phyloP scores from a whole-genome alignment of 2,329 filamentous ascomycete genomes.

The Botrytis squamosa region DNA sequence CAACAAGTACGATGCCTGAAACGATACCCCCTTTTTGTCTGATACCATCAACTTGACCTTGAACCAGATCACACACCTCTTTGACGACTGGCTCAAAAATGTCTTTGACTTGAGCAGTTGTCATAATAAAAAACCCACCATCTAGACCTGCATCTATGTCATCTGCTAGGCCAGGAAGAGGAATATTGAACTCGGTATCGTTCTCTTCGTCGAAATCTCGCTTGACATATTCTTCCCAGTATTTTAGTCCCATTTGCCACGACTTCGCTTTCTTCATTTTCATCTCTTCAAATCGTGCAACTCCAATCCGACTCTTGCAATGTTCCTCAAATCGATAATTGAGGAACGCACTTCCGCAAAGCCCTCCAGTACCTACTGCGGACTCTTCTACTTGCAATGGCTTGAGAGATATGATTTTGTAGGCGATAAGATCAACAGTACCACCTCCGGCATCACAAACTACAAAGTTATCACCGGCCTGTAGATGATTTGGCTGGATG shows the following conservation, averaged over 20 bases:
- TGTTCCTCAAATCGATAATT: slow-evolving; percentile 82
- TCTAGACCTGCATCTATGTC: slow-evolving; percentile 74
- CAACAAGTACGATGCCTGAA: slow-evolving; percentile 76
- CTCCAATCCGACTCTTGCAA: slow-evolving; percentile 65
- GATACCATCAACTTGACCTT: slow-evolving; percentile 64
- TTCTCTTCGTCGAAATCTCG: slow-evolving; percentile 80
- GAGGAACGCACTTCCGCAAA: slow-evolving; percentile 76
- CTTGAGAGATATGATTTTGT: slow-evolving; percentile 72
- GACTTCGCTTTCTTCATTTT: slow-evolving; percentile 74
- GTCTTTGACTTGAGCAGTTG: slow-evolving; percentile 64
- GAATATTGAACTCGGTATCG: slow-evolving; percentile 73
- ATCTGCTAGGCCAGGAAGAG: slow-evolving; percentile 74
- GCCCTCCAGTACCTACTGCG: slow-evolving; percentile 73
- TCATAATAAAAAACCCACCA: slow-evolving; percentile 74
- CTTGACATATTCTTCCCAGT: slow-evolving; percentile 84
- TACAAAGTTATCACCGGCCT: slow-evolving; percentile 61
- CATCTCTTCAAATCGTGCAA: slow-evolving; percentile 69
- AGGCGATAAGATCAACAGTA: slow-evolving; percentile 75
- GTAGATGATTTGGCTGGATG: slow-evolving; percentile 72
- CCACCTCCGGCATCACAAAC: slow-evolving; percentile 58
- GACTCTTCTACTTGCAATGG: slow-evolving; percentile 75
- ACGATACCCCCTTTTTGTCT: slow-evolving; percentile 61
- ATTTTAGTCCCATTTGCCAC: slow-evolving; percentile 75
- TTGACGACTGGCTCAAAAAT: slow-evolving; percentile 76
- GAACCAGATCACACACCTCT: slow-evolving; percentile 65